Base-by-base conservation (phyloP, 1,284 basidiomycete genomes). In the Retiboletus flavoniger region DNA sequence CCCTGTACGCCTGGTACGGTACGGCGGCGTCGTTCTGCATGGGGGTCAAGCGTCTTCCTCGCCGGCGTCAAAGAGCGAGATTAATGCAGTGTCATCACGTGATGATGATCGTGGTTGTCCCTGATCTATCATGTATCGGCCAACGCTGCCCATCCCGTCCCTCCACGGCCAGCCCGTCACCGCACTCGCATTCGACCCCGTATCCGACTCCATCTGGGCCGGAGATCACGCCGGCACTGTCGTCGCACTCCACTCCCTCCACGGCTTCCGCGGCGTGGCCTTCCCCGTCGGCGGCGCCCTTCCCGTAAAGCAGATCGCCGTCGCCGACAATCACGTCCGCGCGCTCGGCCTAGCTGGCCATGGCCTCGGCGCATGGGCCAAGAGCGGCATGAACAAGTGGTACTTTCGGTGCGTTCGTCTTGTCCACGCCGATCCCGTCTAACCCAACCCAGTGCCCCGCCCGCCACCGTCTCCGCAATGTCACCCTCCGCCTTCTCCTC, bases 201-300 rank as follows among this genome's bases (percentile, higher is more conserved):
- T 90, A 40, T 89, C 91, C 2, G 95, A 98, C 71, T 83, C 90
- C 13, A 76, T 98, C 35, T 97, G 95, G 94, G 79, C 89, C 45
- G 95, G 94, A 42, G 81, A 83, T 17, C 83, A 85, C 50, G 74
- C 82, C 36, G 95, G 96, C 7, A 77, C 79, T 58, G 79, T 97
- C 53, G 74, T 80, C 34, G 89, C 91, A 1, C 85, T 89, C 66
- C 87, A 91, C 69, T 83, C 87, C 14, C 76, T 82, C 10, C 78
- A 78, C 45, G 85, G 85, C 13, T 69, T 83, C 49, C 81, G 85
- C 42, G 90, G 89, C 1, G 89, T 93, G 26, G 82, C 81, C n/a
- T 95, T 92, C 67, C 87, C 83, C 9, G 83, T 87, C 24, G 84
- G 86, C 13, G 82, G 82, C 3, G 72, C 71, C 29, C 74, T 81